Evolutionary conservation across 2,329 filamentous ascomycete genomes (phyloP).

Genomic region (Aspergillus sp.): DNA sequence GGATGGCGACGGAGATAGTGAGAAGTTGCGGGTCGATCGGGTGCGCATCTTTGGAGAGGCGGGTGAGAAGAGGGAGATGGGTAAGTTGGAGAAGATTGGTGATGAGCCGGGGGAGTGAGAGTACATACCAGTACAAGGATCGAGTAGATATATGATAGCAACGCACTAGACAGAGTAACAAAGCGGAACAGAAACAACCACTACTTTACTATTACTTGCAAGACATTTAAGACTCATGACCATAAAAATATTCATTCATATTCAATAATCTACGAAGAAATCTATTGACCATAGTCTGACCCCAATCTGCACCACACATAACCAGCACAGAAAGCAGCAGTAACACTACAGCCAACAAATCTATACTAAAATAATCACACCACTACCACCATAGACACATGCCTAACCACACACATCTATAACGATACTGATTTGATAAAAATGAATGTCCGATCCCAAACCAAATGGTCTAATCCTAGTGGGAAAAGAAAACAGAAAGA

Average conservation of each 20-base stretch:
- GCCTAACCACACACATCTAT: no score
- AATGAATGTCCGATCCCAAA: constrained; percentile 59
- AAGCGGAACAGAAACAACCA: background rate
- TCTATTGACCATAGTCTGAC: background rate
- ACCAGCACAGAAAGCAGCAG: background rate
- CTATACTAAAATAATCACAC: background rate
- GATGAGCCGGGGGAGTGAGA: constrained; percentile 66
- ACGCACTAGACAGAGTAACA: background rate
- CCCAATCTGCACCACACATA: background rate
- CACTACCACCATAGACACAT: no score
- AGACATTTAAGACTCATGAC: no score
- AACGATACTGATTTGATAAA: no score
- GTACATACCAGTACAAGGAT: background rate
- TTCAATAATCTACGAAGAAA: background rate
- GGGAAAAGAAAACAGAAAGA: constrained; percentile 43
- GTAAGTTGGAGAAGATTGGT: constrained; percentile 92
- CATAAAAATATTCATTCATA: background rate
- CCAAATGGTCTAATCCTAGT: constrained; percentile 49
- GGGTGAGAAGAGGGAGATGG: constrained; percentile 89
- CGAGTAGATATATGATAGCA: background rate
- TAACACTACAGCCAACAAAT: background rate
- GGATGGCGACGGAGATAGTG: constrained; percentile 77
- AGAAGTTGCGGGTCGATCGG: constrained; percentile 73
- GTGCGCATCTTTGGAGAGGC: constrained; percentile 76
- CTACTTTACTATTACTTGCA: no score